Base-by-base conservation (phyloP, 2,329 filamentous ascomycete species). In the Fusarium ambrosium region DNA sequence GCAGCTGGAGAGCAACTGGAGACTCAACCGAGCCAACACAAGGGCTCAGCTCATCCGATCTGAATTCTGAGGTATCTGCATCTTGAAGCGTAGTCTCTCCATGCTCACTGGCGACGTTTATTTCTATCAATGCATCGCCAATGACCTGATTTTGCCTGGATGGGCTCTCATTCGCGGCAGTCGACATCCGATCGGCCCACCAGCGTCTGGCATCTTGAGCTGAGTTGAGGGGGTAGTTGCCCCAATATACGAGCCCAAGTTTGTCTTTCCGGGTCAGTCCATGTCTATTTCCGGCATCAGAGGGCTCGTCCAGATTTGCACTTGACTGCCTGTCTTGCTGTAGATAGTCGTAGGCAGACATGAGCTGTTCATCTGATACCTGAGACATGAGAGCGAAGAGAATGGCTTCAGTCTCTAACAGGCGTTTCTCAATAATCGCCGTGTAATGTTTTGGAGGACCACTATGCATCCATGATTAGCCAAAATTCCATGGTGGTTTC, bases 361-460 rank as follows among this genome's bases (percentile, higher is more conserved):
- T 16, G 22, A 59, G 56, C 20, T 59, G 56, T 24, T 59, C 32
- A 37, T 59, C 56, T 39, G 56, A 37, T 27, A 59, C 56, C 39
- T 59, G 56, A 8, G 56, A 36, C 56, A 59, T 59, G 14, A 59
- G 56, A 36, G 56, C 34, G 34, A 59, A 20, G 18, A 59, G 36
- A 37, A 59, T 36, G 22, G 14, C 34, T 59, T 59, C 56, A n/a
- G 56, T 59, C 22, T 59, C 56, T 10, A 39, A 27, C n/a, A 59
- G 6, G 9, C 56, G 56, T 16, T 59, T 59, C 56, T 59, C 56
- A 13, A 59, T 22, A 34, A 7, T 32, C 1, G 37, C n/a, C 1
- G 56, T 39, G 5, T 59, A 39, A 14, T 59, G 29, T 37, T 59
- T 59, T 37, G 56, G 56, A 59, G 34, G 56, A 22, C 56, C 56